Evolutionary conservation across 2,329 filamentous ascomycete species (phyloP).

Genomic region (Fusarium nelsonii): DNA sequence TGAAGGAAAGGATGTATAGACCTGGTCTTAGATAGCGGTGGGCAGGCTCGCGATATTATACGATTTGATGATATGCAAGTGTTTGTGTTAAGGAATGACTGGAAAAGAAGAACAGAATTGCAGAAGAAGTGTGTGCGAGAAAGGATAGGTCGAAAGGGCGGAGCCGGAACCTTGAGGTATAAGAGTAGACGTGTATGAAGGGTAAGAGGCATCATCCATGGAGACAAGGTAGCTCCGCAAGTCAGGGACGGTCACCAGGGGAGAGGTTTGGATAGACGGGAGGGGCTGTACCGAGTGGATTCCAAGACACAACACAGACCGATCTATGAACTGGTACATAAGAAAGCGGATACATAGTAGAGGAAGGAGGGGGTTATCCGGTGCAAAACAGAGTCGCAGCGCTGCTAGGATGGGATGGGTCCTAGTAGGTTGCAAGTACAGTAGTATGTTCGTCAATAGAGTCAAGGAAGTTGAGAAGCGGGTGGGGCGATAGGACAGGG

Average conservation of each 20-base stretch:
- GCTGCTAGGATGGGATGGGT: constrained; percentile 40
- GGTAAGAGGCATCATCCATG: constrained; percentile 50
- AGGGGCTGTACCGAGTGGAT: constrained; percentile 46
- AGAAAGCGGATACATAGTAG: constrained; percentile 33
- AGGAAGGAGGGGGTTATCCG: constrained; percentile 34
- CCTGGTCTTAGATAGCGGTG: constrained; percentile 27
- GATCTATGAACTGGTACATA: constrained; percentile 46
- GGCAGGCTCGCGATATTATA: constrained; percentile 45
- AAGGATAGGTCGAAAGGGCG: constrained; percentile 43
- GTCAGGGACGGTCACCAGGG: constrained; percentile 45
- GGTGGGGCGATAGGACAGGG: constrained; percentile 38
- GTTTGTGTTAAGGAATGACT: constrained; percentile 49
- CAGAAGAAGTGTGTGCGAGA: constrained; percentile 40
- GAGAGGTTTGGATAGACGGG: constrained; percentile 46
- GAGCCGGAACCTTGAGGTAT: constrained; percentile 50
- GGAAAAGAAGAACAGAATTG: constrained; percentile 43
- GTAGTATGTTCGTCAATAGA: constrained; percentile 43
- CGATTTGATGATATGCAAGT: constrained; percentile 37
- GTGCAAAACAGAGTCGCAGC: constrained; percentile 45
- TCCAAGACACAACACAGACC: constrained; percentile 47
- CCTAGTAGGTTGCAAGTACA: constrained; percentile 40
- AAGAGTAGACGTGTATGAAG: constrained; percentile 49
- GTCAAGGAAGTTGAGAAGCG: constrained; percentile 45
- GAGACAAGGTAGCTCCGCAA: constrained; percentile 43
- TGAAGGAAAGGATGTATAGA: constrained; percentile 34